Evolutionary conservation across 2,329 filamentous ascomycete genomes (phyloP).

Genomic region (Scedosporium aurantiacum): DNA sequence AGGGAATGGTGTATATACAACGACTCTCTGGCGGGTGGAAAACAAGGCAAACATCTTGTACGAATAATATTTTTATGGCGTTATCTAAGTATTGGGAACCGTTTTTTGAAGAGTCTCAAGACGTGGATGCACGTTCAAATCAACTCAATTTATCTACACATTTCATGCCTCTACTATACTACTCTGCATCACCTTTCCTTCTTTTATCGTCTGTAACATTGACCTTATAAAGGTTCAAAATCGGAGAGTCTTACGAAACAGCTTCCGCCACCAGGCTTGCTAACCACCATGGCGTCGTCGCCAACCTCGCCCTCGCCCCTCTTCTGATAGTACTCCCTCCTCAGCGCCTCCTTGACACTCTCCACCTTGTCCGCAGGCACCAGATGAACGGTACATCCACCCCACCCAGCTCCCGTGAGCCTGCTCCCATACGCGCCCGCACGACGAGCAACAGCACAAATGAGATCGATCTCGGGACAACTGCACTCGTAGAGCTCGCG

Average conservation of each 20-base stretch:
- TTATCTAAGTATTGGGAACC: too few species aligned
- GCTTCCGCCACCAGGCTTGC: slow-evolving; percentile 69
- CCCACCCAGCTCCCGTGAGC: slow-evolving; percentile 91
- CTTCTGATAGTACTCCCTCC: slow-evolving; percentile 71
- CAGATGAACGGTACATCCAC: slow-evolving; percentile 89
- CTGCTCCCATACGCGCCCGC: slow-evolving; percentile 78
- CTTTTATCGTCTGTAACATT: not conserved
- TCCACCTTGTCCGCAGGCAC: slow-evolving; percentile 75
- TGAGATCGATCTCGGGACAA: slow-evolving; percentile 80
- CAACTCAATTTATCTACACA: not conserved
- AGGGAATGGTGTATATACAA: not conserved
- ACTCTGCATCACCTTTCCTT: not conserved
- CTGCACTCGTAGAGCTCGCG: slow-evolving; percentile 83
- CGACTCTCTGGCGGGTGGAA: too few species aligned
- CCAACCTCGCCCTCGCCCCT: slow-evolving; percentile 57
- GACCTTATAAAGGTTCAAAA: slow-evolving; percentile 1
- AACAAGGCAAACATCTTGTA: not conserved
- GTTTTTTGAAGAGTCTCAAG: too few species aligned
- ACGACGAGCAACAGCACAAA: slow-evolving; percentile 67
- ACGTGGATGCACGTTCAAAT: too few species aligned
- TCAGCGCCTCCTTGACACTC: slow-evolving; percentile 64
- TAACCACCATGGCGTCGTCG: slow-evolving; percentile 72
- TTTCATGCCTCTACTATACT: not conserved
- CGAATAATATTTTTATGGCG: not conserved
- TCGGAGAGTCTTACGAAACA: not conserved